phyloP scores from a whole-genome alignment of 805 yeast genomes.

The Helenozyma baotianmanensis region DNA sequence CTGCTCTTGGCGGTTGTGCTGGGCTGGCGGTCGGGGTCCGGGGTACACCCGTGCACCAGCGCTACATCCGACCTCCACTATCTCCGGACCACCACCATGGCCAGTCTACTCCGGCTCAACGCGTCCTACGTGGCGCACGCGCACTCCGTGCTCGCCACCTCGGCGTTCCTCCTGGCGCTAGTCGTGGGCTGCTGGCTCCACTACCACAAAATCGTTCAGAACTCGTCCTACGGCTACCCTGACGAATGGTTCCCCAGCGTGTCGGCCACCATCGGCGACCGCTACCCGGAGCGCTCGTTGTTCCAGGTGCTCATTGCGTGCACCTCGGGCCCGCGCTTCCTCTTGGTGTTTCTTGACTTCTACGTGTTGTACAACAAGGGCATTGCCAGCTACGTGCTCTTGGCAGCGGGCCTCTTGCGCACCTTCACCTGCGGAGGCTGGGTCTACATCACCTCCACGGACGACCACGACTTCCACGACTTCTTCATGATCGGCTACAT shows the following conservation, averaged over 20 bases:
- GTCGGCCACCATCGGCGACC: conserved; percentile 93
- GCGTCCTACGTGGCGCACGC: conserved; percentile 66
- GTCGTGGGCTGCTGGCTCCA: conserved; percentile 72
- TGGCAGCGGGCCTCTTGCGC: conserved; percentile 72
- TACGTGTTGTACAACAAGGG: conserved; percentile 39
- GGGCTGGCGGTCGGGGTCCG: too few species aligned
- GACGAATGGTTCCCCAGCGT: conserved; percentile 99
- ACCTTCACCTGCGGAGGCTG: conserved; percentile 97
- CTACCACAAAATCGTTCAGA: conserved; percentile 81
- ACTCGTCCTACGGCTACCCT: conserved; percentile 85
- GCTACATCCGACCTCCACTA: too few species aligned
- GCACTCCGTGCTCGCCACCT: conserved; percentile 66
- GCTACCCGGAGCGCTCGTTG: conserved; percentile 91
- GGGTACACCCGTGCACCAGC: too few species aligned
- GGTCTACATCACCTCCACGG: conserved; percentile 96
- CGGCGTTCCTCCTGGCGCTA: conserved; percentile 75
- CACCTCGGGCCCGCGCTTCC: conserved; percentile 89
- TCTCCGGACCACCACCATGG: too few species aligned
- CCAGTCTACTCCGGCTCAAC: too few species aligned
- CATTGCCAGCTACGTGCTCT: conserved; percentile 35
- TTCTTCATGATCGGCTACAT: conserved; percentile 91
- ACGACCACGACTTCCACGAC: conserved; percentile 95
- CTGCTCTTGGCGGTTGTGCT: too few species aligned
- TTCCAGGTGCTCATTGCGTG: conserved; percentile 90
- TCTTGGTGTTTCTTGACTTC: conserved; percentile 51